Evolutionary conservation across 768 basidiomycete species (phyloP), one percentile per base, ranked within the genome.

Genomic region (Galerina marginata): DNA sequence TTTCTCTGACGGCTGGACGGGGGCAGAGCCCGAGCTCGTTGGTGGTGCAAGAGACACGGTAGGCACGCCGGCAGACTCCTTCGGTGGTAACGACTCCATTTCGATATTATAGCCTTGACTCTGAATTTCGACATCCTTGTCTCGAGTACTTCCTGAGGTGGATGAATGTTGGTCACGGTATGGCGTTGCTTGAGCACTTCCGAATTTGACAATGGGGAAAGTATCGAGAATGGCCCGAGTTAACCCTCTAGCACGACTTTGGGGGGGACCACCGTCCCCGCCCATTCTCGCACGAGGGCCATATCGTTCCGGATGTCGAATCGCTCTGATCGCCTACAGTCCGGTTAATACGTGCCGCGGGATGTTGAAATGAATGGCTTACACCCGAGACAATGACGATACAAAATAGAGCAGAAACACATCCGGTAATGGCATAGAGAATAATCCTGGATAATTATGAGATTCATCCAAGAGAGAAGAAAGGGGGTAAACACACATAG

Each of bases 141-240:
- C 58, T 3, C 40, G 42, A 6, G 43, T 52, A 20, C 48, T 42
- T 51, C 45, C 20, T 20, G 48, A 37, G n/a, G 15, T 20, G 12
- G 58, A 54, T 15, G 50, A 33, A 9, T 56, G 44, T 9, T 33
- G 29, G 29, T 33, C 29, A 33, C 29, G 29, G 54, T 10, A 29
- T 50, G 45, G 54, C 33, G 50, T 39, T 29, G 51, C 53, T 29
- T 56, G 69, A 4, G 63, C 44, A 37, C 59, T 67, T 25, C 87
- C 86, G 67, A 95, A 99, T 72, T 95, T 94, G 75, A 96, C 89
- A 62, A 97, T 77, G 4, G 96, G 95, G 77, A 99, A 99, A 3
- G 95, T 97, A 66, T 99, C 96, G 56, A 99, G 79, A 58, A 99
- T 95, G 16, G 96, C 96, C 16, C 93, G 87, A 1, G 93, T 91